Evolutionary conservation across 192 early-diverging fungal genomes (phyloP).

Genomic region (Diversispora epigaea): DNA sequence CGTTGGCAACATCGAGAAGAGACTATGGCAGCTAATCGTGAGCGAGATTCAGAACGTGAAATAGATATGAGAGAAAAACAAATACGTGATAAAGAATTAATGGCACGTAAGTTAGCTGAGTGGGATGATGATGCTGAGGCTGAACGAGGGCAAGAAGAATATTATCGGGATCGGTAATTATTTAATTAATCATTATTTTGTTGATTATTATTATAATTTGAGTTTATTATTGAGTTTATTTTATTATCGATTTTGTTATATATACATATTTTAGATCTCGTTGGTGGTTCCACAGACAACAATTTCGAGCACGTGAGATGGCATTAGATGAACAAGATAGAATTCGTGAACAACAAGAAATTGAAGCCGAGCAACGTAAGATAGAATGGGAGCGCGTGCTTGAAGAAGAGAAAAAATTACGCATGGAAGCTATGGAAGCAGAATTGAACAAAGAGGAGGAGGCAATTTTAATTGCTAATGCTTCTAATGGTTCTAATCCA

Average conservation of each 20-base stretch:
- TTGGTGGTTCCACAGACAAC: slow-evolving; percentile 71
- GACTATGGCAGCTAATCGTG: slow-evolving; percentile 42
- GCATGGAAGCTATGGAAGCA: slow-evolving; percentile 34
- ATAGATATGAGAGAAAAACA: slow-evolving; percentile 43
- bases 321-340: slow-evolving; percentile 71
- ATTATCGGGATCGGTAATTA: slow-evolving; percentile 72
- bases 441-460: slow-evolving; percentile 10
- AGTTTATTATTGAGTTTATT: too few relatives aligned
- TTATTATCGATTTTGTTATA: neutral
- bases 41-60: slow-evolving; percentile 51
- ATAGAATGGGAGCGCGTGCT: slow-evolving; percentile 33
- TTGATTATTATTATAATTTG: too few relatives aligned
- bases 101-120: slow-evolving; percentile 51
- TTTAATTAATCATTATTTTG: too few relatives aligned
- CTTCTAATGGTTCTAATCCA: slow-evolving; percentile 35
- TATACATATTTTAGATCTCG: slow-evolving; percentile 45
- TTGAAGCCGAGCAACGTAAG: slow-evolving; percentile 44
- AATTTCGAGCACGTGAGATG: slow-evolving; percentile 61
- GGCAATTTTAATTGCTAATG: neutral
- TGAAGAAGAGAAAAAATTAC: slow-evolving; percentile 36
- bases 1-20: slow-evolving; percentile 65
- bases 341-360: slow-evolving; percentile 47
- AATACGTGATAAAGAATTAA: slow-evolving; percentile 41
- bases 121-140: slow-evolving; percentile 76
- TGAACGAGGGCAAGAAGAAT: slow-evolving; percentile 63